Evolutionary conservation across 1,284 basidiomycete genomes (phyloP), one percentile per base, ranked within the genome.

Genomic region (Trichosporon coremiiforme): DNA sequence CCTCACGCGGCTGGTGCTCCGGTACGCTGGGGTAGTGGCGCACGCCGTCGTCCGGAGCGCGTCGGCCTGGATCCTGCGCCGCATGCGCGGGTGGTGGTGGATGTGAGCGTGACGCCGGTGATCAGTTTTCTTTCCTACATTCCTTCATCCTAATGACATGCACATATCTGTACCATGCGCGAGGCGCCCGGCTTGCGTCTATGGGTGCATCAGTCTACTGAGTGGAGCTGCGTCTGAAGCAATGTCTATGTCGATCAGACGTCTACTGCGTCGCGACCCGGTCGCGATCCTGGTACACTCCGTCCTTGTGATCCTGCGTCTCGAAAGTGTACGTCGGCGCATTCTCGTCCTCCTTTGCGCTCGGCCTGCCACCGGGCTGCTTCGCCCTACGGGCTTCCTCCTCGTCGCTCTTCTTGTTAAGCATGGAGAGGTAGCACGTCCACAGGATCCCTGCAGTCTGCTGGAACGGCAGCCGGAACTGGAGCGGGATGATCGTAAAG

Each of bases 401-500:
- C 4, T 50, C 47, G 36, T 33, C 64, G 7, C 15, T 2, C 8
- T 22, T 36, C 17, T 35, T 77, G 67, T 85, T 85, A 45, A 86
- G 74, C 12, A 86, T 73, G 6, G 81, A 84, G 10, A 97, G 85
- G 80, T 95, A 97, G 13, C 96, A 85, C 0, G 90, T 95, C 94
- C 94, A 98, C 76, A 94, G 90, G 15, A 96, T 90, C 60, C 95
- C 95, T 74, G 92, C 93, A 0, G 89, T 87, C 33, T 92, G 92
- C 76, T 94, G 91, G 85, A 97, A 97, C 1, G 94, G 94, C 6
- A 97, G 91, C 66, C 94, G 90, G 79, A 94, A 86, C 60, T 91
- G 86, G 13, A 97, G 83, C 10, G 95, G 94, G 90, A 97, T 92
- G 80, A 90, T 92, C 68, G 93, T 88, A 84, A 97, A 97, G 84